Conservation (phyloP, 1,284 basidiomycete genomes). For the Gomphus bonarii region DNA sequence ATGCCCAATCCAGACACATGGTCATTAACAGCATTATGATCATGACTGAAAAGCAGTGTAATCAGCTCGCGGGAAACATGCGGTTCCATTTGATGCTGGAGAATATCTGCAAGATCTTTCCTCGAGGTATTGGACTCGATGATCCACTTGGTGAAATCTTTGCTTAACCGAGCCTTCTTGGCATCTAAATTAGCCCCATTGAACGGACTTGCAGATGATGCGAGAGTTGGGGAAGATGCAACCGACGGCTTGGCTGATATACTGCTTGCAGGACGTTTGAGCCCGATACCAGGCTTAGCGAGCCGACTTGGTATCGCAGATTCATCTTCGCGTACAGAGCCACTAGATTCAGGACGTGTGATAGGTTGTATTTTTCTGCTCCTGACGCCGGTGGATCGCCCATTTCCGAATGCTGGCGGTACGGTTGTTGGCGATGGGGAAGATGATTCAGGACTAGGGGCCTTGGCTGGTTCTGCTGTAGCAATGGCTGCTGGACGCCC, state of each 20-base stretch:
- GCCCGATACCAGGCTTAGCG: conserved; percentile 32
- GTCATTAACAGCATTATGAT: conserved; percentile 94
- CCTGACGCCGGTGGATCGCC: conserved; percentile 42
- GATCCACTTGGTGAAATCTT: conserved; percentile 76
- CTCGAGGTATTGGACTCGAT: conserved; percentile 73
- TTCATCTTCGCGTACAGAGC: conserved; percentile 43
- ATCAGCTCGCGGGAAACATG: conserved; percentile 70
- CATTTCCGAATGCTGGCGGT: conserved; percentile 33
- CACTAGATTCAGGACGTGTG: conserved; percentile 48
- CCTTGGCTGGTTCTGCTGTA: conserved; percentile 18
- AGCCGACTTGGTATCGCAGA: conserved; percentile 26
- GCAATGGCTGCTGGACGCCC: conserved; percentile 16
- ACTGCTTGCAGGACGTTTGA: conserved; percentile 38
- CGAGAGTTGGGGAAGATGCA: conserved; percentile 24
- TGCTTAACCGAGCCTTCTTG: conserved; percentile 65
- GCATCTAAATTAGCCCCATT: conserved; percentile 60
- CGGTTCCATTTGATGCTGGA: conserved; percentile 89
- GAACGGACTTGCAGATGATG: conserved; percentile 44
- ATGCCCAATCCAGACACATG: conserved; percentile 69
- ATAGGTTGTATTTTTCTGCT: conserved; percentile 60
- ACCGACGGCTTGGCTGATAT: conserved; percentile 21
- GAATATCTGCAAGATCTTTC: conserved; percentile 79
- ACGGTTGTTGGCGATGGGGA: conserved; percentile 22
- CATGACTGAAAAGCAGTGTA: conserved; percentile 85
- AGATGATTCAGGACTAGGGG: conserved; percentile 30